phyloP scores from a whole-genome alignment of 306 rosid species.

The Acacia acuminata region DNA sequence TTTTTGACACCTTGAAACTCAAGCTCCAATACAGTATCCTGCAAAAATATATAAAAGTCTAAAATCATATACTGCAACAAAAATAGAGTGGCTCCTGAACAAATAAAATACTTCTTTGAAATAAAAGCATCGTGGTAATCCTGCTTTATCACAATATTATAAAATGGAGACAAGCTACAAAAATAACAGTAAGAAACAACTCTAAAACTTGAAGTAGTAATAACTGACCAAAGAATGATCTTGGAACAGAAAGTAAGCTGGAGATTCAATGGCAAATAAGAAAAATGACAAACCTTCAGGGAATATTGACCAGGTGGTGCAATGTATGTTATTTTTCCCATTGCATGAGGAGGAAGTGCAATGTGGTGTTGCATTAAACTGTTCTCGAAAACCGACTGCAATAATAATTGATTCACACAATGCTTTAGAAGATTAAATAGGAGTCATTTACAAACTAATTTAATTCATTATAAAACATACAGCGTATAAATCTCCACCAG shows the following conservation, averaged over 20 bases:
- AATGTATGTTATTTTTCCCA: constrained; percentile 70
- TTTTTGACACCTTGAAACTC: constrained; percentile 82
- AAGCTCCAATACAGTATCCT: constrained; percentile 82
- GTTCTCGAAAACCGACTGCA: constrained; percentile 74
- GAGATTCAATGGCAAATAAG: constrained; percentile 1
- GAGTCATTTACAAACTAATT: background rate
- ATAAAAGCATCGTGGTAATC: background rate
- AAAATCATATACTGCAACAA: background rate
- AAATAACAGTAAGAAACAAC: background rate
- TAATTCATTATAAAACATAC: constrained; percentile 44
- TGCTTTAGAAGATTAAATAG: background rate
- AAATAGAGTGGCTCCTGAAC: background rate
- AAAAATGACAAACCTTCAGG: constrained; percentile 47
- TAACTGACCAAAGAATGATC: background rate
- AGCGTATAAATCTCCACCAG: constrained; percentile 81
- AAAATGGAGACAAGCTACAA: background rate
- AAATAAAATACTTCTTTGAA: background rate
- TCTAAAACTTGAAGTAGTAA: background rate
- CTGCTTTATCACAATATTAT: background rate
- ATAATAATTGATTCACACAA: constrained; percentile 13
- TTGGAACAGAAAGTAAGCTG: background rate
- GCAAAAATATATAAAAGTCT: constrained; percentile 28
- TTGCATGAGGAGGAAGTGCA: constrained; percentile 70
- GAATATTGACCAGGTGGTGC: constrained; percentile 84
- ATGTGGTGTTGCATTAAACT: constrained; percentile 71